Conservation (phyloP, 495 filamentous ascomycete genomes). For the Extremus antarcticus region DNA sequence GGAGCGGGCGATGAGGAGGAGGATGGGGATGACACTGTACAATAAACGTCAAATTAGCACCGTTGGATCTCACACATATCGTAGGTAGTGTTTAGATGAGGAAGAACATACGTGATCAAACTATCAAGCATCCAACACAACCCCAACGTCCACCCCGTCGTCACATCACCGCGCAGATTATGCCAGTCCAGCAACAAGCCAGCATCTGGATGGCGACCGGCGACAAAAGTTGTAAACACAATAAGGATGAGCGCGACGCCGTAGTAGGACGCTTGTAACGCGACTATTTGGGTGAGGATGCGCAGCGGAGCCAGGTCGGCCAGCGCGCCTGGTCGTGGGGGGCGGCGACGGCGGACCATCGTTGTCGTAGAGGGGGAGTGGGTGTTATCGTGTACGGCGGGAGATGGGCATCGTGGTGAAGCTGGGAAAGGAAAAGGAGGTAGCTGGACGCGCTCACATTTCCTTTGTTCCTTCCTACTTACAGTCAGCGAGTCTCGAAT, state of each 20-base stretch:
- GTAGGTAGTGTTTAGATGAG: too few relatives aligned
- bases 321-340: constrained; percentile 66
- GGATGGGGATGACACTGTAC: constrained; percentile 64
- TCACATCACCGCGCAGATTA: constrained; percentile 76
- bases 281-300: constrained; percentile 75
- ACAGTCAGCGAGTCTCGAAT: too few relatives aligned
- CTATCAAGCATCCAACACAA: constrained; percentile 77
- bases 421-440: too few relatives aligned
- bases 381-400: not conserved
- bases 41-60: too few relatives aligned
- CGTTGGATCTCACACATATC: too few relatives aligned
- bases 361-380: not conserved
- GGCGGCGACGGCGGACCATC: constrained; percentile 69
- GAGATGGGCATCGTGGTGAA: not conserved
- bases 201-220: constrained; percentile 58
- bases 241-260: constrained; percentile 60
- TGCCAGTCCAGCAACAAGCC: constrained; percentile 73
- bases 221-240: constrained; percentile 77
- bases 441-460: constrained; percentile 2
- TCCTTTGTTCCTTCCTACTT: not conserved
- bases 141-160: constrained; percentile 82
- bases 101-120: constrained; percentile 52
- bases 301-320: constrained; percentile 73
- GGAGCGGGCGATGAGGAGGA: constrained; percentile 69
- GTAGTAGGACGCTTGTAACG: constrained; percentile 84